Conservation (phyloP, 305 asterid genomes). For the Ilex paraguariensis region DNA sequence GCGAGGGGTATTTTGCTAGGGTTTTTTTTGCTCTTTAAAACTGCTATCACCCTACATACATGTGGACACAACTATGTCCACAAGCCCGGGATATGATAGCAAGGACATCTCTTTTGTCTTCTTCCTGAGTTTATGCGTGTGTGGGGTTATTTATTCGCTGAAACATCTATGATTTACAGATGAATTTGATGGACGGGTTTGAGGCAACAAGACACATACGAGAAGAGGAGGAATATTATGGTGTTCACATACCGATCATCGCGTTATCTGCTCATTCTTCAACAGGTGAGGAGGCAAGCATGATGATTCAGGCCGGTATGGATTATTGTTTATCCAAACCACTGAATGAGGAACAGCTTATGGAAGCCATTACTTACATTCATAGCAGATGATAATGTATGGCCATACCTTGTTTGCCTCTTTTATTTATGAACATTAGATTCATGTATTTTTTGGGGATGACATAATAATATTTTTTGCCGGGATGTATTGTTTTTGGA, state of each 20-base stretch:
- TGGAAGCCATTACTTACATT: constrained; percentile 5
- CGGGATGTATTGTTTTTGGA: too few relatives aligned
- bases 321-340: constrained; percentile 48
- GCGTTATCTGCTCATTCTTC: constrained; percentile 39
- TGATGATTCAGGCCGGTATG: constrained; percentile 42
- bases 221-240: constrained; percentile 26
- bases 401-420: not conserved
- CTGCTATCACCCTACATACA: too few relatives aligned
- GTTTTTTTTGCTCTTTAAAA: too few relatives aligned
- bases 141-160: too few relatives aligned
- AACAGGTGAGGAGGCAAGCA: constrained; percentile 35
- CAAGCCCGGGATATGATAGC: too few relatives aligned
- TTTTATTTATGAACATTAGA: not conserved
- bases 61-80: too few relatives aligned
- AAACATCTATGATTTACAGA: constrained; percentile 17
- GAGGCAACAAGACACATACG: constrained; percentile 42
- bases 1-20: too few relatives aligned
- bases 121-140: too few relatives aligned
- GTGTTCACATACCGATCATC: constrained; percentile 32
- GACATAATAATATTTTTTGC: too few relatives aligned
- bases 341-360: constrained; percentile 21
- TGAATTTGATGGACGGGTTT: constrained; percentile 49
- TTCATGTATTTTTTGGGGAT: not conserved
- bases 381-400: not conserved
- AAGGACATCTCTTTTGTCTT: too few relatives aligned